Conservation (phyloP, 768 basidiomycete species). For the Pleurotus platypus region DNA sequence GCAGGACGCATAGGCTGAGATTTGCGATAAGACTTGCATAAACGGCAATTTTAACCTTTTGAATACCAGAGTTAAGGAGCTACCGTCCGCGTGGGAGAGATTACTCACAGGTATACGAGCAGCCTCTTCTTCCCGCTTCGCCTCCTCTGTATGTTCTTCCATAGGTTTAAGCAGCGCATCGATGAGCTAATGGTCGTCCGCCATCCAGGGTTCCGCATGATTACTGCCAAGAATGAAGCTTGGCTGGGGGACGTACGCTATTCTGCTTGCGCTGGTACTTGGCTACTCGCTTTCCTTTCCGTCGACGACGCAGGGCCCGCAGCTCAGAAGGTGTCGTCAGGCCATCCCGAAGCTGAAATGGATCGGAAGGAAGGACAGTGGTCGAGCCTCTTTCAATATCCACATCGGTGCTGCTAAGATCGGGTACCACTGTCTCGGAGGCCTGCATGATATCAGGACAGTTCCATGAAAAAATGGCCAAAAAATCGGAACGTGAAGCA, state of each 20-base stretch:
- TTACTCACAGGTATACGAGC: conserved; percentile 60
- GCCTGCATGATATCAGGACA: conserved; percentile 24
- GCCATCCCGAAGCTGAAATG: conserved; percentile 61
- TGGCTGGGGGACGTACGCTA: conserved; percentile 39
- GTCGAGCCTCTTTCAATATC: conserved; percentile 28
- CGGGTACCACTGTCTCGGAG: conserved; percentile 51
- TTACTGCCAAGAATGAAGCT: neutral
- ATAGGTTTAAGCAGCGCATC: conserved; percentile 85
- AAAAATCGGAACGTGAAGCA: conserved; percentile 11
- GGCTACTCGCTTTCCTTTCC: conserved; percentile 62
- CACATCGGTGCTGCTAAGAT: conserved; percentile 30
- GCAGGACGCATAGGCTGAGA: conserved; percentile 64
- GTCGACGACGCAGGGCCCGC: conserved; percentile 50
- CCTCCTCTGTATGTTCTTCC: conserved; percentile 85
- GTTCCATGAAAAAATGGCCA: conserved; percentile 10
- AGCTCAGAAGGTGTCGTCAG: conserved; percentile 63
- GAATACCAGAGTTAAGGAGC: neutral
- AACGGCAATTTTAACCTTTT: conserved; percentile 83
- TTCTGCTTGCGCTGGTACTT: conserved; percentile 72
- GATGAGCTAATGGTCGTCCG: conserved; percentile 59
- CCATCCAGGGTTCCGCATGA: neutral
- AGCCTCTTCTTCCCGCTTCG: conserved; percentile 62
- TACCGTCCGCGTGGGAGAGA: neutral
- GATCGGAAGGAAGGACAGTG: conserved; percentile 45
- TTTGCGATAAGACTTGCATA: conserved; percentile 83